Evolutionary conservation across 345 rosid species (phyloP).

Genomic region (Acer campestre): DNA sequence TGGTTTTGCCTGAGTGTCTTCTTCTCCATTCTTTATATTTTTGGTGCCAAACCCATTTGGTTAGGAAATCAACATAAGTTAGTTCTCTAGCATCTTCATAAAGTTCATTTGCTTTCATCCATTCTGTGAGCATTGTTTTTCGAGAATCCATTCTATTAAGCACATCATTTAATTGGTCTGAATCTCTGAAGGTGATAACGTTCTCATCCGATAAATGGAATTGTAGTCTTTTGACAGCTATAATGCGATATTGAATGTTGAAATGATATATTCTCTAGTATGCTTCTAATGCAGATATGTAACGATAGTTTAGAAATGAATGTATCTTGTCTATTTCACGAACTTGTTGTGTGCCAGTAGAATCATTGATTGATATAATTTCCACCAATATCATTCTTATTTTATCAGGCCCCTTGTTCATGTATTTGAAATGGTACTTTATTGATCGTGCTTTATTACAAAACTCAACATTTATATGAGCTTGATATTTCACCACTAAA

Average conservation of each 20-base stretch:
- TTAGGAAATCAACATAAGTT: no score
- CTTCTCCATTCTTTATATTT: no score
- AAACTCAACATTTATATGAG: constrained; percentile 8
- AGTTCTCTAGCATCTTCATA: no score
- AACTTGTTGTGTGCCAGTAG: neutral
- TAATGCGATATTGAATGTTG: neutral
- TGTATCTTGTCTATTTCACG: neutral
- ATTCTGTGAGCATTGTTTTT: no score
- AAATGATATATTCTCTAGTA: neutral
- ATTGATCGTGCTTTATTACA: neutral
- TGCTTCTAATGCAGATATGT: neutral
- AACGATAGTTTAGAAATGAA: neutral
- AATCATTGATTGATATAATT: neutral
- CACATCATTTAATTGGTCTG: no score
- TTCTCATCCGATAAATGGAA: no score
- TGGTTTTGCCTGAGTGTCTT: no score
- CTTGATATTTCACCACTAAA: neutral
- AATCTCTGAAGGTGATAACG: no score
- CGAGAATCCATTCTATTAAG: no score
- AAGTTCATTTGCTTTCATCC: no score
- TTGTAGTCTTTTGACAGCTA: no score
- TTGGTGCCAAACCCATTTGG: no score
- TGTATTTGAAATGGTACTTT: constrained; percentile 1
- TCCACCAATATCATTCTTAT: neutral
- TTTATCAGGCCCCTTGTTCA: constrained; percentile 3